These are phyloP conservation scores for Dictyostelium intermedium DNA, from an alignment of 78 protist genomes.

Conservation along the genomic window DNA sequence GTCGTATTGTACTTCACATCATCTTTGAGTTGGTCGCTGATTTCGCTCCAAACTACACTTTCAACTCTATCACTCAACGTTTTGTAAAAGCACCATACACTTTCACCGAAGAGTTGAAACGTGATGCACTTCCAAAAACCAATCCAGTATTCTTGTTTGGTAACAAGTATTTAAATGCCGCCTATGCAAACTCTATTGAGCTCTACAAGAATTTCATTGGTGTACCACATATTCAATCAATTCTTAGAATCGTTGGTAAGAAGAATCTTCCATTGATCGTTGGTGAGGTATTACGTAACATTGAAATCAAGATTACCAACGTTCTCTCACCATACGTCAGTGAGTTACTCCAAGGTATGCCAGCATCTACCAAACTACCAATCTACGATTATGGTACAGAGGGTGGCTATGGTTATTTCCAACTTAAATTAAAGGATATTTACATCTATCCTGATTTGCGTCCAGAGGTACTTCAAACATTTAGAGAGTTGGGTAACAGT, in stretches of 20 bases:
- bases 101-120: constrained; percentile 65
- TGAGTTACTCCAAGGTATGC: constrained; percentile 85
- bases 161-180: constrained; percentile 79
- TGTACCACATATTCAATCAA: constrained; percentile 54
- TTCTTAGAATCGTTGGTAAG: constrained; percentile 35
- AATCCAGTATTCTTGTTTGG: constrained; percentile 76
- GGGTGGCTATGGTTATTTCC: constrained; percentile 87
- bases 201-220: constrained; percentile 61
- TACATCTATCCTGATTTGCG: constrained; percentile 82
- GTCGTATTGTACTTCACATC: constrained; percentile 85
- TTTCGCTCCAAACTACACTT: constrained; percentile 84
- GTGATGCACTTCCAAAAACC: constrained; percentile 58
- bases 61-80: constrained; percentile 75
- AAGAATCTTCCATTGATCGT: constrained; percentile 74
- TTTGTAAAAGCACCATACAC: constrained; percentile 82
- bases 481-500: constrained; percentile 90
- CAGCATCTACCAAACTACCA: constrained; percentile 78
- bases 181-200: constrained; percentile 50
- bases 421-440: constrained; percentile 71
- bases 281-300: constrained; percentile 50
- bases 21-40: constrained; percentile 81
- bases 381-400: constrained; percentile 82
- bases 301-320: constrained; percentile 73
- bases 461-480: constrained; percentile 88
- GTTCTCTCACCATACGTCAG: constrained; percentile 88